phyloP scores from a whole-genome alignment of 2,329 filamentous ascomycete species.

The Fusarium haematococcum region DNA sequence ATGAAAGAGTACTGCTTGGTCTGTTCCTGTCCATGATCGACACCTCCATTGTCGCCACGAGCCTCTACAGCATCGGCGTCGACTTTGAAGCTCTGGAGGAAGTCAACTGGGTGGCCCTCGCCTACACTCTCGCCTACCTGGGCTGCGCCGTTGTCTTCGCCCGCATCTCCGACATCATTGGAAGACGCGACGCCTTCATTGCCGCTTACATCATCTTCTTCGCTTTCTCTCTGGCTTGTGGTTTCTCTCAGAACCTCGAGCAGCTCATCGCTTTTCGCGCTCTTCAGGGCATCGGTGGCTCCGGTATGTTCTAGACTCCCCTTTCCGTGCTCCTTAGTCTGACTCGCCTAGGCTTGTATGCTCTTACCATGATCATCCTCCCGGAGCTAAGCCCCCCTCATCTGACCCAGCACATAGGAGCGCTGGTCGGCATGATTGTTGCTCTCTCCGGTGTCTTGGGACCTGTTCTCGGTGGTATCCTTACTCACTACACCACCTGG shows the following conservation, averaged over 20 bases:
- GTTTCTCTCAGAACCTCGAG: constrained; percentile 45
- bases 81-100: constrained; percentile 60
- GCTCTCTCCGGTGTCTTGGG: constrained; percentile 63
- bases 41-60: constrained; percentile 70
- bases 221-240: constrained; percentile 67
- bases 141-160: constrained; percentile 68
- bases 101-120: constrained; percentile 67
- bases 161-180: constrained; percentile 66
- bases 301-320: constrained; percentile 48
- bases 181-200: constrained; percentile 64
- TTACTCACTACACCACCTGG: constrained; percentile 64
- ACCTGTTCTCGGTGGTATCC: constrained; percentile 62
- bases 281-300: constrained; percentile 64
- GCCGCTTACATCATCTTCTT: constrained; percentile 66
- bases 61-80: constrained; percentile 64
- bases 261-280: constrained; percentile 64
- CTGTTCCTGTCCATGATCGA: constrained; percentile 71
- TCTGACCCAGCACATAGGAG: constrained; percentile 57
- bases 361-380: constrained; percentile 67
- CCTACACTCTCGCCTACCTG: constrained; percentile 68
- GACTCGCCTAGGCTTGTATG: constrained; percentile 59
- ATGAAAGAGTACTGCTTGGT: constrained; percentile 60
- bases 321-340: neutral
- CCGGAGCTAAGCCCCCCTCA: constrained; percentile 60
- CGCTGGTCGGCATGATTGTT: constrained; percentile 62